Conservation (phyloP, 352 stramenopile genomes). For the Phytophthora kernoviae region DNA sequence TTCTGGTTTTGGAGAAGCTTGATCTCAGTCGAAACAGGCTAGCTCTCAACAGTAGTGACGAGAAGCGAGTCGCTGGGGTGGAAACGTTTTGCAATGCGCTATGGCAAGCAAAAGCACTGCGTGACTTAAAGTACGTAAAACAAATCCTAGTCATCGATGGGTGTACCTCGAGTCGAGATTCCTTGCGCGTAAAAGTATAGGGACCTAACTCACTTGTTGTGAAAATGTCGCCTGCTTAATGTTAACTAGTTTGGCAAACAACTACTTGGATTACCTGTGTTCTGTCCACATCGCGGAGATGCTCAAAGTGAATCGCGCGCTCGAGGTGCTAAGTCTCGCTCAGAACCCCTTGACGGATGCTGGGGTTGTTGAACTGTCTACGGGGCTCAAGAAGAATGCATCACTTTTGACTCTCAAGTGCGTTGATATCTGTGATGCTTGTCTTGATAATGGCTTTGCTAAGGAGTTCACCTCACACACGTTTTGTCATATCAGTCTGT, state of each 20-base stretch:
- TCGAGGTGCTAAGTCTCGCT: constrained; percentile 46
- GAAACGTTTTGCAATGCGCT: constrained; percentile 62
- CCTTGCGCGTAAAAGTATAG: not conserved
- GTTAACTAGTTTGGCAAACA: constrained; percentile 53
- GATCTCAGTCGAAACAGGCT: constrained; percentile 56
- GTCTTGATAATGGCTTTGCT: too few relatives aligned
- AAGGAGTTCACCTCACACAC: not conserved
- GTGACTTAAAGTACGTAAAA: constrained; percentile 32
- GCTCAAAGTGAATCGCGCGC: constrained; percentile 56
- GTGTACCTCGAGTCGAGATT: not conserved
- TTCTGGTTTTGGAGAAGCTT: constrained; percentile 48
- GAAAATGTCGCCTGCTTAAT: not conserved
- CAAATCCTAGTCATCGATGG: not conserved
- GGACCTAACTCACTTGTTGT: not conserved
- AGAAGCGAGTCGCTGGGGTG: constrained; percentile 52
- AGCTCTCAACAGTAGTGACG: constrained; percentile 56
- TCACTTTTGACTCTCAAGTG: constrained; percentile 53
- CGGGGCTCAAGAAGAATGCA: constrained; percentile 60
- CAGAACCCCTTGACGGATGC: constrained; percentile 57
- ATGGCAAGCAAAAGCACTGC: constrained; percentile 49
- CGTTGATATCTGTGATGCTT: constrained; percentile 1
- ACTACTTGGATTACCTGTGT: constrained; percentile 64
- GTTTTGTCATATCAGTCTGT: constrained; percentile 29
- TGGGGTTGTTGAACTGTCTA: constrained; percentile 44
- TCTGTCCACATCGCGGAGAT: constrained; percentile 49